Base-by-base conservation (phyloP, 2,329 filamentous ascomycete species). In the Canariomyces notabilis region DNA sequence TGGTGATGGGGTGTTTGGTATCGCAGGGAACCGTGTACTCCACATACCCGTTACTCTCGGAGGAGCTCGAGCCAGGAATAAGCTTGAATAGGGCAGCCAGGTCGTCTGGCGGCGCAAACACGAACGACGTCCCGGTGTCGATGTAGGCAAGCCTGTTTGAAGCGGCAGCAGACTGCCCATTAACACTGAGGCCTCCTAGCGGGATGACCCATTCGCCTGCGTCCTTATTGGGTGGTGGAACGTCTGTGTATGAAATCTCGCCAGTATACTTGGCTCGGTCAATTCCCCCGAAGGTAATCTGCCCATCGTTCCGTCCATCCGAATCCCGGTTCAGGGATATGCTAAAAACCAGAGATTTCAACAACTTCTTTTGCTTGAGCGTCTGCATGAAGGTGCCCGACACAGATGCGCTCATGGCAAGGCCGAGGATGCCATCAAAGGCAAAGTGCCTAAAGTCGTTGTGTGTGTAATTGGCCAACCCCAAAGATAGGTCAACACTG, bases 351-450 rank as follows among this genome's bases (percentile, higher is more conserved):
- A 87, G 89, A 5, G 77, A 61, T 12, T 67, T 57, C 35, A 93
- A 68, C 16, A 77, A 58, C 18, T 76, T 73, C n/a, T 76, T 71
- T 1, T 74, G 59, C 14, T 72, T 69, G 36, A 94, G 66, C 2
- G 75, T 68, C 32, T 83, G 72, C 61, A 93, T 72, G 56, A 93
- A 82, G 36, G 82, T 87, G 16, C 85, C 77, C 5, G 76, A 75
- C 29, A 69, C 71, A 2, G 76, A 76, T 9, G 73, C 69, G 50
- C 75, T 76, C 57, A 83, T 81, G 14, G 86, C 85, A 19, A 95
- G 68, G 4, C 89, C 89, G 2, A 95, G 69, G 39, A 95, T 94
- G 19, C 89, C 89, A 62, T 95, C 89, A 65, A 95, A 89, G 1
- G 87, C 85, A 57, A 91, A 95, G 42, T 77, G 76, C 21, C 71